Evolutionary conservation across 2,329 filamentous ascomycete species (phyloP).

Genomic region (Tolypocladium paradoxum): DNA sequence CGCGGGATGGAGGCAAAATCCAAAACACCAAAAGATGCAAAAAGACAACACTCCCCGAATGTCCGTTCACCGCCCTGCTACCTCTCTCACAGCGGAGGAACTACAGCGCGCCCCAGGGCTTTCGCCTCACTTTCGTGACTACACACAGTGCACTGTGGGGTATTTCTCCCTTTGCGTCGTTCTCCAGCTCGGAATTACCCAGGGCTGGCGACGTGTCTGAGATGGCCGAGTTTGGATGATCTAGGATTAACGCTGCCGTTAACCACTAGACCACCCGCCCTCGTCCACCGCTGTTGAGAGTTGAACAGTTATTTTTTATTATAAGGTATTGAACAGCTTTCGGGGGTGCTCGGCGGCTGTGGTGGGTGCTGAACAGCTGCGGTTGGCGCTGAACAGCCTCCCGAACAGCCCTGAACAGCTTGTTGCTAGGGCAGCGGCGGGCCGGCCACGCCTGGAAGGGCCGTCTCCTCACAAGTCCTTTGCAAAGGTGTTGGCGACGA

Average conservation of each 20-base stretch:
- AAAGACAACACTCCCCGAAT: too few relatives aligned
- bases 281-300: not conserved
- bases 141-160: not conserved
- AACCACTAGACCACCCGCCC: not conserved
- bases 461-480: slow-evolving; percentile 28
- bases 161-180: not conserved
- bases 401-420: not conserved
- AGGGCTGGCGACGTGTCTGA: not conserved
- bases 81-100: not conserved
- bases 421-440: not conserved
- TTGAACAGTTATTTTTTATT: not conserved
- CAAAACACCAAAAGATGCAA: too few relatives aligned
- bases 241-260: not conserved
- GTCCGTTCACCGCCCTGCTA: too few relatives aligned
- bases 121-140: not conserved
- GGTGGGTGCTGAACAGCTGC: not conserved
- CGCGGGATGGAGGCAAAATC: too few relatives aligned
- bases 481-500: slow-evolving; percentile 57
- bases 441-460: not conserved
- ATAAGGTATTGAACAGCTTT: not conserved
- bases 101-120: not conserved
- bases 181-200: not conserved
- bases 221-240: not conserved
- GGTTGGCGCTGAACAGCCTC: not conserved
- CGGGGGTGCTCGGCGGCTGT: not conserved